A percentile compares a stretch with the other conserved stretches of the same genome.
phyloP scores from a whole-genome alignment of 441 rosid species.

The Euphorbia schlechtendalii region DNA sequence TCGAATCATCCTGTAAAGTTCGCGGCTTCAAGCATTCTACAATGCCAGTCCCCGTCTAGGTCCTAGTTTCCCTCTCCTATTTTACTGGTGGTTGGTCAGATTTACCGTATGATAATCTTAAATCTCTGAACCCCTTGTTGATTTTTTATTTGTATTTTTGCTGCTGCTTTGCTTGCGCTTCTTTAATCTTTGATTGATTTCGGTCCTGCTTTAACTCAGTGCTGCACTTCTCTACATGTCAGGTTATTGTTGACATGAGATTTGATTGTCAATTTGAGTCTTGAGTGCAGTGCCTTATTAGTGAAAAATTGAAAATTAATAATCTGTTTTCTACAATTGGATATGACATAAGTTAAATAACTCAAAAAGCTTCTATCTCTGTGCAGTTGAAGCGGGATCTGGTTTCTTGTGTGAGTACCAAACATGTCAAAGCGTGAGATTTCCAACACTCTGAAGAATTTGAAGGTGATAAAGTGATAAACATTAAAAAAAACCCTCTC shows the following conservation, averaged over 20 bases:
- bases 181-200: background rate
- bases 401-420: background rate
- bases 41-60: background rate
- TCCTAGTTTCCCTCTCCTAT: background rate
- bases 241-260: background rate
- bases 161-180: background rate
- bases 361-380: background rate
- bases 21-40: background rate
- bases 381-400: background rate
- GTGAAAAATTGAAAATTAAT: background rate
- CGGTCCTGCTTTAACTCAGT: background rate
- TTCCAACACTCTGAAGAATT: conserved; percentile 72
- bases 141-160: background rate
- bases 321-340: background rate
- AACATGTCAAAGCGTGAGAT: conserved; percentile 84
- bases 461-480: conserved; percentile 55
- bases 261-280: background rate
- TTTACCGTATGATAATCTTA: background rate
- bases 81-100: background rate
- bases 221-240: background rate
- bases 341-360: background rate
- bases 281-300: background rate
- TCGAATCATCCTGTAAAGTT: background rate
- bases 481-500: background rate
- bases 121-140: background rate